Evolutionary conservation across 768 basidiomycete genomes (phyloP), one percentile per base, ranked within the genome.

Genomic region (Agaricus blazei): DNA sequence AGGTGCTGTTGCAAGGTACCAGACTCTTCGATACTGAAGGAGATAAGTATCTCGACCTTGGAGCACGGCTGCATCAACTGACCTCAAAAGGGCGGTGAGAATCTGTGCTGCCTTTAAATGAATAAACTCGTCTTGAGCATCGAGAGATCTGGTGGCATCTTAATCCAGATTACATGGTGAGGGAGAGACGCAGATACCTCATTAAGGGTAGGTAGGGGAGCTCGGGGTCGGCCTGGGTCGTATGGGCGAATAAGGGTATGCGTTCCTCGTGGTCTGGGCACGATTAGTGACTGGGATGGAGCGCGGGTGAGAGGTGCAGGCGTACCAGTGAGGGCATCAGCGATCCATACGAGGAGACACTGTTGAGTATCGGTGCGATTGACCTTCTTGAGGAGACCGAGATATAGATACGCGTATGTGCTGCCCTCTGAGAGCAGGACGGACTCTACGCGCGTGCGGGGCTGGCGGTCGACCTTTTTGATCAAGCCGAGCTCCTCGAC

Each of bases 61-160:
- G 48, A 49, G 42, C 44, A 36, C 3, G 11, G 50, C 11, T 26
- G 12, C 11, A 45, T 15, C 12, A 27, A 67, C 74, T 28, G 43
- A 87, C 87, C 88, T 85, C 37, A 96, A 80, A 24, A 98, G 79
- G 34, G 95, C 79, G 1, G 94, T 93, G 44, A 97, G 74, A 59
- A 98, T 88, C 64, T 96, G 90, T 0, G 88, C 80, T 9, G 88
- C 78, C 66, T 95, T 97, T 55, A 98, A 77, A 64, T 95, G 92
- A n/a, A 92, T 86, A 61, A 97, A 98, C 66, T 98, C 95, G 67
- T 98, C 97, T 61, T 86, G 87, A 11, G 87, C 82, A 38, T 90
- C 87, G 46, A 97, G 73, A 34, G 86, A 83, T 62, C 92, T 96
- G 60, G 27, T 52, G 37, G 12, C 27, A 31, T 54, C 24, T 34